A percentile compares a stretch with the other conserved stretches of the same genome.
These are phyloP conservation scores for Calvatia gigantea DNA, from an alignment of 768 basidiomycete species.

Conservation along the genomic window DNA sequence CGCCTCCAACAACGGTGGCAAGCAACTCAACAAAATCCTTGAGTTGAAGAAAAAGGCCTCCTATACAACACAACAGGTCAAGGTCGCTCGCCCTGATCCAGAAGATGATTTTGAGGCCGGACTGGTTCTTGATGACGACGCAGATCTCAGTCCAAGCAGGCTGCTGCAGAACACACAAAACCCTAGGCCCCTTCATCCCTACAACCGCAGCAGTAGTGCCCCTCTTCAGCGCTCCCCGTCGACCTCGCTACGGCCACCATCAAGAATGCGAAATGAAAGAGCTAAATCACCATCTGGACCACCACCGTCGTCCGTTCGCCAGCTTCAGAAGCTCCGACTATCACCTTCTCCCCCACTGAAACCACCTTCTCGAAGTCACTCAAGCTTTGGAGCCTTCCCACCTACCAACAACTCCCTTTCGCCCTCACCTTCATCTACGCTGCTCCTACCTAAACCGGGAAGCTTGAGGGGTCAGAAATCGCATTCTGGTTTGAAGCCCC, in stretches of 20 bases:
- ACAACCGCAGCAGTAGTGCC: constrained; percentile 56
- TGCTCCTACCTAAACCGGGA: constrained; percentile 66
- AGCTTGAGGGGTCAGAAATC: constrained; percentile 84
- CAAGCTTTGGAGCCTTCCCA: constrained; percentile 51
- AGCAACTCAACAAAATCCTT: constrained; percentile 47
- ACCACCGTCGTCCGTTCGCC: constrained; percentile 65
- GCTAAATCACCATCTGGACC: constrained; percentile 72
- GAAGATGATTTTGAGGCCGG: constrained; percentile 88
- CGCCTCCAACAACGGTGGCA: constrained; percentile 61
- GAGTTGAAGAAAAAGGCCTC: constrained; percentile 55
- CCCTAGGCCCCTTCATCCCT: constrained; percentile 36
- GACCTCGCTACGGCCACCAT: constrained; percentile 52
- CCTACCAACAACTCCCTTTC: constrained; percentile 43
- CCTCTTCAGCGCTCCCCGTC: constrained; percentile 48
- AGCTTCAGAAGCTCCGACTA: constrained; percentile 62
- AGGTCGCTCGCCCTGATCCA: constrained; percentile 54
- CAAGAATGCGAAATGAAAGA: constrained; percentile 56
- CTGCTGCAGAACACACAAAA: constrained; percentile 50
- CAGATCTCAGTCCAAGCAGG: constrained; percentile 77
- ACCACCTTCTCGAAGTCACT: constrained; percentile 54
- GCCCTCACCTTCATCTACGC: constrained; percentile 44
- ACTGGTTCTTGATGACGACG: constrained; percentile 79
- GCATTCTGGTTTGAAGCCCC: constrained; percentile 75
- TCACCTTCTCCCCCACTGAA: constrained; percentile 69
- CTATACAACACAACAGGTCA: constrained; percentile 33